Base-by-base conservation (phyloP, 257 asterid genomes). In the Nemophila menziesii region DNA sequence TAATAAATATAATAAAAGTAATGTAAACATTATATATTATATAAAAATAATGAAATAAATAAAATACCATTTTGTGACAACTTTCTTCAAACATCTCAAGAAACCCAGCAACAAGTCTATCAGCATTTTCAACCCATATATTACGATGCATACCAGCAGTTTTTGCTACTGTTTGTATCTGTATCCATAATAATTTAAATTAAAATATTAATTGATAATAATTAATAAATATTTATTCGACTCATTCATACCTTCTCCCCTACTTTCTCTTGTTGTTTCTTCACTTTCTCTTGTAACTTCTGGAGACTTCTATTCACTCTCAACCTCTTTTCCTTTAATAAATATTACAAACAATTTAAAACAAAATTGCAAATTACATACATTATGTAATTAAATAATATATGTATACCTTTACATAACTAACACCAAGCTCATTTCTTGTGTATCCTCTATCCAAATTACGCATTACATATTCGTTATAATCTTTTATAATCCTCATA, bases 401-500 rank as follows among this genome's bases (percentile, higher is more conserved):
- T 8, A 42, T 22, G 12, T 40, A 48, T 60, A 66, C 82, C 77
- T 77, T 78, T 46, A 77, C 86, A 46, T 72, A 78, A 69, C 82
- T 78, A 26, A 78, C 67, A 49, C 70, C 70, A 46, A 78, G 87
- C 17, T 78, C 82, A 61, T 71, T 70, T 48, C 82, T 78, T n/a
- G 87, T 52, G 49, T 78, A 78, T 27, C 86, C 86, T 44, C 81
- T 65, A 48, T 77, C 86, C 79, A 77, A 67, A 46, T 72, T 78
- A 48, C 82, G 87, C 82, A 73, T 73, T 51, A 78, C 82, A 70
- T 78, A 73, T 39, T 77, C 72, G 33, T 78, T 78, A 60, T 78
- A 78, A 53, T 78, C 82, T 49, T 73, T 78, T 33, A 78, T 73
- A 23, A 78, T 73, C 63, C 87, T 55, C 87, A 78, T 73, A 33